Evolutionary conservation across 2,329 filamentous ascomycete genomes (phyloP).

Genomic region (Diplodia sapinea): DNA sequence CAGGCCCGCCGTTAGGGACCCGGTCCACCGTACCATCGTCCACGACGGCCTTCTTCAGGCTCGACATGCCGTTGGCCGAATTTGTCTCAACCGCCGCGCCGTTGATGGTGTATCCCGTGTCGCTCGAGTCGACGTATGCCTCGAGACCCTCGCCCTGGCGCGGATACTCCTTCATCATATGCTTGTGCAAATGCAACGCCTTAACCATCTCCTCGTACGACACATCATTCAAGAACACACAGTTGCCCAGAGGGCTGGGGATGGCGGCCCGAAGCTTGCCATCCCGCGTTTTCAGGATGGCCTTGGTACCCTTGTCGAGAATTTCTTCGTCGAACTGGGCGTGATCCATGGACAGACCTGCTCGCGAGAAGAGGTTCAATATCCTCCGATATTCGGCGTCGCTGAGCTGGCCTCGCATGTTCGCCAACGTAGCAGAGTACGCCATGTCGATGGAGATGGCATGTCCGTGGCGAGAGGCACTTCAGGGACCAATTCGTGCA

Average conservation of each 20-base stretch:
- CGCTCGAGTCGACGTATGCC: conserved; percentile 71
- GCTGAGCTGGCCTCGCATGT: conserved; percentile 65
- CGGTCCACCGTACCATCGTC: conserved; percentile 38
- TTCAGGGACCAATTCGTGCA: conserved; percentile 72
- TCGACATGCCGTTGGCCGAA: conserved; percentile 34
- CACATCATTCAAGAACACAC: conserved; percentile 72
- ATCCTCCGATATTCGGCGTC: conserved; percentile 66
- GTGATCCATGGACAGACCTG: conserved; percentile 74
- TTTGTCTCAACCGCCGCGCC: conserved; percentile 46
- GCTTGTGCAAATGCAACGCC: conserved; percentile 68
- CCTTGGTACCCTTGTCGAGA: conserved; percentile 68
- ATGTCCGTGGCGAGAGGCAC: conserved; percentile 74
- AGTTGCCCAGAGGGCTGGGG: conserved; percentile 69
- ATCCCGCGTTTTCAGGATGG: conserved; percentile 74
- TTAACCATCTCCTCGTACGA: conserved; percentile 65
- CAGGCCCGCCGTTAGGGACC: conserved; percentile 28
- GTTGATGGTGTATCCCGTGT: conserved; percentile 66
- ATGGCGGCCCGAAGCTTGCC: conserved; percentile 71
- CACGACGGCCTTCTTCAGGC: conserved; percentile 37
- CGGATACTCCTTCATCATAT: conserved; percentile 66
- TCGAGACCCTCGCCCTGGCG: conserved; percentile 70
- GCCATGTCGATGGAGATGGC: conserved; percentile 80
- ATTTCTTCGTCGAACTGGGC: conserved; percentile 69
- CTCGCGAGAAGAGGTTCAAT: conserved; percentile 71
- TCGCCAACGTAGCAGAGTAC: conserved; percentile 72